These are phyloP conservation scores for Taphrina betulina DNA, from an alignment of 1,139 yeast species.

Conservation along the genomic window DNA sequence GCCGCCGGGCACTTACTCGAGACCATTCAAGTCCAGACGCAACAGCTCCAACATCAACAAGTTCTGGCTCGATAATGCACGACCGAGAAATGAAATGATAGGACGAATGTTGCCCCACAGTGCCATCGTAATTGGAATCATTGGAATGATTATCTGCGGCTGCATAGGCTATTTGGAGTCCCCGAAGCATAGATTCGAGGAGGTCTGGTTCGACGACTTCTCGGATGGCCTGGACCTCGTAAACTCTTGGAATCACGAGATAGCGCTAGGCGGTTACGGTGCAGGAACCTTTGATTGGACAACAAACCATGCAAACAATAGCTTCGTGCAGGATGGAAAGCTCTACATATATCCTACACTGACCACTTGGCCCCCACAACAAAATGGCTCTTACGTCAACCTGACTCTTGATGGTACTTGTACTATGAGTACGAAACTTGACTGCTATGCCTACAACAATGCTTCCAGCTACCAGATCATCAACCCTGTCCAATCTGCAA, in stretches of 20 bases:
- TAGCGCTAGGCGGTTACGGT: slow-evolving; percentile 38
- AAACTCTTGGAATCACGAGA: slow-evolving; percentile 33
- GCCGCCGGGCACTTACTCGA: too few species aligned
- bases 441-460: slow-evolving; percentile 35
- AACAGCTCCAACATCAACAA: too few species aligned
- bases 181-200: slow-evolving; percentile 34
- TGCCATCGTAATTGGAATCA: slow-evolving; percentile 31
- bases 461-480: slow-evolving; percentile 30
- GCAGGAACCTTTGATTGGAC: slow-evolving; percentile 37
- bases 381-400: slow-evolving; percentile 36
- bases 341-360: slow-evolving; percentile 37
- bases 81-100: slow-evolving; percentile 16
- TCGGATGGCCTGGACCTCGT: slow-evolving; percentile 25
- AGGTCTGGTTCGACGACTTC: slow-evolving; percentile 35
- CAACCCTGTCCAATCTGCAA: slow-evolving; percentile 37
- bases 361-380: slow-evolving; percentile 34
- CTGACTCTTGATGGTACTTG: slow-evolving; percentile 36
- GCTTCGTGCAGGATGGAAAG: slow-evolving; percentile 35
- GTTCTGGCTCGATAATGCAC: slow-evolving; percentile 21
- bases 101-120: slow-evolving; percentile 28
- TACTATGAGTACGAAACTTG: slow-evolving; percentile 27
- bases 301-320: slow-evolving; percentile 33
- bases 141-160: slow-evolving; percentile 20
- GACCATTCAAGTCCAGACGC: slow-evolving; percentile 11
- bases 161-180: slow-evolving; percentile 35